Evolutionary conservation across 306 rosid species (phyloP).

Genomic region (Rosa rugosa): DNA sequence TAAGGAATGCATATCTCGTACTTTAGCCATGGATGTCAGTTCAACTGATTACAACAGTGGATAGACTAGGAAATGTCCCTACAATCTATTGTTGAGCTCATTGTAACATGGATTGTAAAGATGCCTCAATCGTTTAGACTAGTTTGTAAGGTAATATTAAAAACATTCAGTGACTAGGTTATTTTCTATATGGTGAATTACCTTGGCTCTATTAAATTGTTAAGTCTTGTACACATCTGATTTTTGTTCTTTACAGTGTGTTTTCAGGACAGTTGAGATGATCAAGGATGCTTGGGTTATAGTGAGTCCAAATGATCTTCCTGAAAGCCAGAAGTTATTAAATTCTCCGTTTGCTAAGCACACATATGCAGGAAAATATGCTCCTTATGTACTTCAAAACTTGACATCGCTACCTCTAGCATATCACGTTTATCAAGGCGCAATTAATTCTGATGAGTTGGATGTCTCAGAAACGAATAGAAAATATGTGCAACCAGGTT

Average conservation of each 20-base stretch:
- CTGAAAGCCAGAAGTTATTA: constrained; percentile 43
- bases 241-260: constrained; percentile 55
- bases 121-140: neutral
- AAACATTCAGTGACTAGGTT: neutral
- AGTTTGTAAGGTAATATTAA: neutral
- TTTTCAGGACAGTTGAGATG: constrained; percentile 70
- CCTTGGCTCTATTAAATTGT: neutral
- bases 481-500: constrained; percentile 71
- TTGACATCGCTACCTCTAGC: constrained; percentile 74
- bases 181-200: neutral
- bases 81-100: neutral
- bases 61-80: neutral
- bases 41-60: neutral
- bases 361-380: constrained; percentile 55
- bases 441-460: constrained; percentile 43
- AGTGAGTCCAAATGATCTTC: constrained; percentile 44
- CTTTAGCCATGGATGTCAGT: neutral
- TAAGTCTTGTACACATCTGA: neutral
- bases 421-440: constrained; percentile 56
- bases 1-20: neutral
- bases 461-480: constrained; percentile 36
- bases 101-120: neutral
- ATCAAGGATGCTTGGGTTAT: constrained; percentile 55
- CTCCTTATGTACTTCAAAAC: constrained; percentile 90
- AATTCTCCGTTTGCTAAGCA: constrained; percentile 45